phyloP scores from a whole-genome alignment of 2,329 filamentous ascomycete species.

The Lachnellula subtilissima region DNA sequence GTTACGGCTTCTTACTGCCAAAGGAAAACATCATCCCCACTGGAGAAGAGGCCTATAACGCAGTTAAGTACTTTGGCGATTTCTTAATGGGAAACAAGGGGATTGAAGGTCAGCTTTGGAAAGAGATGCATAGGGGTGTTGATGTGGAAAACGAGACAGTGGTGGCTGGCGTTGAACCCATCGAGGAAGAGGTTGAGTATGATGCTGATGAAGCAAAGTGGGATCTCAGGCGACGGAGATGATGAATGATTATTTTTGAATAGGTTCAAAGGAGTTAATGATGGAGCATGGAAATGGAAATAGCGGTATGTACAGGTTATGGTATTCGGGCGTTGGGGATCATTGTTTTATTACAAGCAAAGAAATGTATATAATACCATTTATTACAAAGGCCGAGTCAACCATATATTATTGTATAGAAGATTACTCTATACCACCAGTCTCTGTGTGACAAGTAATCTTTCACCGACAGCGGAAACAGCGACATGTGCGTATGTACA shows the following conservation, averaged over 20 bases:
- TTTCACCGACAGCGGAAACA: too few relatives aligned
- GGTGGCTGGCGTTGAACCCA: neutral
- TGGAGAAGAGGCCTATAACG: constrained; percentile 80
- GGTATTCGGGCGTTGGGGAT: neutral
- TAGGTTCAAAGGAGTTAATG: neutral
- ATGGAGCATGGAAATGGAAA: neutral
- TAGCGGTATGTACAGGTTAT: too few relatives aligned
- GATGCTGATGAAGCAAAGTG: constrained; percentile 19
- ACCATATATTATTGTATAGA: too few relatives aligned
- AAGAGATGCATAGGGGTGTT: constrained; percentile 11
- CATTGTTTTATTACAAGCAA: neutral
- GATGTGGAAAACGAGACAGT: neutral
- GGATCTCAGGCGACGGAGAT: constrained; percentile 24
- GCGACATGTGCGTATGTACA: too few relatives aligned
- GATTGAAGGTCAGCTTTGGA: constrained; percentile 44
- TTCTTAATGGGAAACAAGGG: constrained; percentile 70
- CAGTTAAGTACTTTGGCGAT: constrained; percentile 76
- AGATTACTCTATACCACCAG: neutral
- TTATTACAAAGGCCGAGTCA: too few relatives aligned
- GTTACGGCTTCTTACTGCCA: constrained; percentile 88
- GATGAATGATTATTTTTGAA: neutral
- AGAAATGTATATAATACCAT: neutral
- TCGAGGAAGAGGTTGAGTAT: constrained; percentile 9
- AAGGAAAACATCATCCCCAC: constrained; percentile 83
- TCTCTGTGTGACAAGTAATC: neutral